These are phyloP conservation scores for Triglochin maritima DNA, from an alignment of 106 monocot species.

Conservation along the genomic window DNA sequence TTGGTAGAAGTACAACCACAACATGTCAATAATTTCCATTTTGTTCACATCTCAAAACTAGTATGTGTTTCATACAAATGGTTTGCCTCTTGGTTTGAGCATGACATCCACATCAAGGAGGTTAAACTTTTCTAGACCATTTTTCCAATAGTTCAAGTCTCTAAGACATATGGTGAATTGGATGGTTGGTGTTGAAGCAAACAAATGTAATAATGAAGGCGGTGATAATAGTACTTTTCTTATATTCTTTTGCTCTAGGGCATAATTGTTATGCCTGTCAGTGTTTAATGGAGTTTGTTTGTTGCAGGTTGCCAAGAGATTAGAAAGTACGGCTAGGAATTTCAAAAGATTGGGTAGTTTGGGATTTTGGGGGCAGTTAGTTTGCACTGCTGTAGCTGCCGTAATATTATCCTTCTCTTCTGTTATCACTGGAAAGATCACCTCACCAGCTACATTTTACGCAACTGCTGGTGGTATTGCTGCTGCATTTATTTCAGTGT, in stretches of 20 bases:
- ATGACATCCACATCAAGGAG: no score
- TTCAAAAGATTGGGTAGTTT: conserved; percentile 79
- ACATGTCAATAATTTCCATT: no score
- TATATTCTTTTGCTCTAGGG: background rate
- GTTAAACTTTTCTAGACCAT: no score
- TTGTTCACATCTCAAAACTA: no score
- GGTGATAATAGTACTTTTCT: background rate
- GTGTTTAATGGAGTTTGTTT: background rate
- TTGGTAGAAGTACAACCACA: no score
- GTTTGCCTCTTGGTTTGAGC: no score
- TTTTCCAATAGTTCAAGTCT: no score
- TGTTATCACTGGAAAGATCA: conserved; percentile 66
- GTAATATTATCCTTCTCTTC: conserved; percentile 84
- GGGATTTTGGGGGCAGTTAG: conserved; percentile 93
- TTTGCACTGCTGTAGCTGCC: conserved; percentile 77
- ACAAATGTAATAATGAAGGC: background rate
- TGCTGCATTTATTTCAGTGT: conserved; percentile 87
- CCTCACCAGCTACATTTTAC: conserved; percentile 83
- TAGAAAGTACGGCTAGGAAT: conserved; percentile 63
- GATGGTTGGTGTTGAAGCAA: no score
- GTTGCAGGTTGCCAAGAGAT: conserved; percentile 69
- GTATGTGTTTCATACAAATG: no score
- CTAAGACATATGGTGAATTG: no score
- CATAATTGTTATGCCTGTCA: background rate
- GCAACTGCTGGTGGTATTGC: conserved; percentile 75